Percentiles rank a stretch among this genome's conserved stretches.
phyloP scores from a whole-genome alignment of 306 rosid genomes.

The Cicer arietinum region DNA sequence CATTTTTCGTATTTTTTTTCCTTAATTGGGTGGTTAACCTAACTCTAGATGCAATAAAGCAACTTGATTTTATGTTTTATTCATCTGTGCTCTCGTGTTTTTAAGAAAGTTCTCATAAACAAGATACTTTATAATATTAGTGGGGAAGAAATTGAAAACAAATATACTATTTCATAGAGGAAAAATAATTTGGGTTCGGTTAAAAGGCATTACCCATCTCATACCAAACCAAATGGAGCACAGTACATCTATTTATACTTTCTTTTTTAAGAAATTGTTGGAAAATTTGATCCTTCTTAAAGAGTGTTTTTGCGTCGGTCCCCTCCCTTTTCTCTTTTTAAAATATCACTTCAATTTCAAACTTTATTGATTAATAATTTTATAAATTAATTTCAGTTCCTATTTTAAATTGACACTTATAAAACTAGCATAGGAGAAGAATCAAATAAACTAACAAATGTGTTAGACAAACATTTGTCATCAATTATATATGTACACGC shows the following conservation, averaged over 20 bases:
- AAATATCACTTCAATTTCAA: not conserved
- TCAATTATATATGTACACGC: too few relatives aligned
- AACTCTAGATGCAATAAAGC: slow-evolving; percentile 30
- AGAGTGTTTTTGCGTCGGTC: not conserved
- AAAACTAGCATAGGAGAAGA: too few relatives aligned
- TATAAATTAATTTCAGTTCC: not conserved
- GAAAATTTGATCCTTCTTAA: not conserved
- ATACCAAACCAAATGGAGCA: not conserved
- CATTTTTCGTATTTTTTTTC: too few relatives aligned
- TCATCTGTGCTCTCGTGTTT: not conserved
- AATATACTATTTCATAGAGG: not conserved
- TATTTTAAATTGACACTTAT: too few relatives aligned
- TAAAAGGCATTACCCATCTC: slow-evolving; percentile 1
- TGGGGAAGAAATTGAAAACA: too few relatives aligned
- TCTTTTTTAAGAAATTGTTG: not conserved
- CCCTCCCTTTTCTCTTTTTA: not conserved
- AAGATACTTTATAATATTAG: not conserved
- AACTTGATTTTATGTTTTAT: slow-evolving; percentile 22
- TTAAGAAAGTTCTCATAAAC: not conserved
- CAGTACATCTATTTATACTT: slow-evolving; percentile 14
- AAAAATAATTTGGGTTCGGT: not conserved
- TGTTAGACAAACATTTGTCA: too few relatives aligned
- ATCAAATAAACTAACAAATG: too few relatives aligned
- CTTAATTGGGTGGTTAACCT: too few relatives aligned
- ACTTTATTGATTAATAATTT: not conserved